Evolutionary conservation across 306 rosid genomes (phyloP).

Genomic region (Vigna trinervia): DNA sequence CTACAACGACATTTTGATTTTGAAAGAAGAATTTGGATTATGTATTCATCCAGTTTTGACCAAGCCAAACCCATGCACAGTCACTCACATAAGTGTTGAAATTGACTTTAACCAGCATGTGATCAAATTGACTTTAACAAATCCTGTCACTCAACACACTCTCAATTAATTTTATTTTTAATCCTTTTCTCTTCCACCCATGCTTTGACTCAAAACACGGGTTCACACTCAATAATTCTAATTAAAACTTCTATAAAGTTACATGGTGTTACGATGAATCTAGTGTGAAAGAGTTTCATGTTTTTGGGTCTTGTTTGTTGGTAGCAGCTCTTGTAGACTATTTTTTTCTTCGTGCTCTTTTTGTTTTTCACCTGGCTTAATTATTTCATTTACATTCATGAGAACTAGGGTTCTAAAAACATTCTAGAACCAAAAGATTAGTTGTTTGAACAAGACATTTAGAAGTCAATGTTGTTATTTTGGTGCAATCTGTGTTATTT

Average conservation of each 20-base stretch:
- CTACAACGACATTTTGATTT: neutral
- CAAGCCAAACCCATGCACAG: neutral
- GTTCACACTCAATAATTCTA: constrained; percentile 45
- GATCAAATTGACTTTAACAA: neutral
- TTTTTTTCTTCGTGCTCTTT: neutral
- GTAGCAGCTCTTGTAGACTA: neutral
- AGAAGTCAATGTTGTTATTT: neutral
- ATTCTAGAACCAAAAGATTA: neutral
- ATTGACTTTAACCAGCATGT: constrained; percentile 30
- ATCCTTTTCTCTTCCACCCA: constrained; percentile 39
- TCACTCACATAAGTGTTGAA: constrained; percentile 31
- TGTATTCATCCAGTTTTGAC: constrained; percentile 47
- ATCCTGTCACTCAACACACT: too few species aligned
- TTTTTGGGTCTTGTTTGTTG: too few species aligned
- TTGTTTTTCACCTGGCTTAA: neutral
- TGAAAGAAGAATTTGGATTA: constrained; percentile 8
- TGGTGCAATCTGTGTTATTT: neutral
- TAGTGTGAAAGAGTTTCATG: too few species aligned
- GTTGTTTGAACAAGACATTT: neutral
- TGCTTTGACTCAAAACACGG: constrained; percentile 44
- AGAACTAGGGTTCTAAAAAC: neutral
- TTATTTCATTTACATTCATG: neutral
- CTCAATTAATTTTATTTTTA: neutral
- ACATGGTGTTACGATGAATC: too few species aligned
- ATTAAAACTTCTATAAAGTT: neutral